Evolutionary conservation across 2,329 filamentous ascomycete species (phyloP), one percentile per base, ranked within the genome.

Genomic region (Phoma herbarum): DNA sequence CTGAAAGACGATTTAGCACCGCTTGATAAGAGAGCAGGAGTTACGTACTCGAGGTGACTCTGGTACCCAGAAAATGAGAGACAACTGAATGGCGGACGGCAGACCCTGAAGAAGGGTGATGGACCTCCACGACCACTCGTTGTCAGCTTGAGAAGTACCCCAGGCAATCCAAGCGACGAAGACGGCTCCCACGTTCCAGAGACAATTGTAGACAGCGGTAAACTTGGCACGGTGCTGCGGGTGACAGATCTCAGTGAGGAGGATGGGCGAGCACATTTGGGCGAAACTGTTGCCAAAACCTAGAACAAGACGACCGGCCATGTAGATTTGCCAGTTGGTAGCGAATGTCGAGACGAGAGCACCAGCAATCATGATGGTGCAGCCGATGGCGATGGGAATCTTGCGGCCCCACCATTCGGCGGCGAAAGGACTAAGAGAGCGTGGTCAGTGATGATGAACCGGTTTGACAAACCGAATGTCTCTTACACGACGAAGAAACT

Each of bases 211-310:
- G 57, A 90, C 82, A 25, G 87, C 82, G 0, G 87, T 90, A 52
- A 89, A 81, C 12, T 82, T 84, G 18, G 82, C 87, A 67, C 88
- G 85, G 71, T 90, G 87, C 69, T 89, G 87, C 16, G 88, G 87
- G 69, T 90, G 88, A 75, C 84, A 86, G 62, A 90, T 84, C 75
- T 90, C 88, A 5, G 85, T 86, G 8, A 90, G 81, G 5, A 90
- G 81, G 55, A 90, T 80, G 2, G 87, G 87, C 16, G 86, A 88
- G 12, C 84, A 83, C 80, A 88, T 85, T 65, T 89, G 87, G 0
- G 86, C 80, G 52, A 89, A 78, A 51, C 84, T 85, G 77, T 88
- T 88, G 37, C 88, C 88, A 67, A 91, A 90, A 60, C 88, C 88
- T 12, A 88, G 81, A 37, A 89, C 75, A 62, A 88, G 85, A 51